Base-by-base conservation (phyloP, 805 yeast genomes). In the Vanderwaltozyma tropicalis region DNA sequence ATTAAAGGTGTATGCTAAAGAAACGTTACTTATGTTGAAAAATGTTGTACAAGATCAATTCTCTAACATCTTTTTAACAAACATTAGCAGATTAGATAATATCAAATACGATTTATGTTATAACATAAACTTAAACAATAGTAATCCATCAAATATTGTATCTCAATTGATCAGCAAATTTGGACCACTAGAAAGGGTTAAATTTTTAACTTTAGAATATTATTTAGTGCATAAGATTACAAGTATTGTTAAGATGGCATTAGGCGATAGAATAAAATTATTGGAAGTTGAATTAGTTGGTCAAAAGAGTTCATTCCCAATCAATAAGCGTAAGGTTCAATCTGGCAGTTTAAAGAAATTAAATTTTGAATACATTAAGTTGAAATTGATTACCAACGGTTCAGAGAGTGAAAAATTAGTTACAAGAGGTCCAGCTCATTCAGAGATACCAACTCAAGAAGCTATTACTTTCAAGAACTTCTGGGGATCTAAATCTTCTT, bases 401-500 rank as follows among this genome's bases (percentile, higher is more conserved):
- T 72, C 69, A 7, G 85, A 80, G 51, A 68, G 80, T 43, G 96
- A 87, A 48, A 82, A 79, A 59, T 62, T 84, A 32, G 85, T 92
- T 1, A 84, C 94, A 1, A 84, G 77, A 52, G 96, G 96, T 2
- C 96, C 97, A 9, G 62, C 67, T 28, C 76, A 78, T 45, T 73
- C 73, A 28, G 69, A 72, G 28, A 81, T 75, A 24, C 43, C 57
- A 19, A 63, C 64, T 30, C 76, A 69, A 13, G 74, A 63, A 20
- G 74, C 78, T n/a, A 64, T 72, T 6, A 68, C 71, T 38, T 92
- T 92, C 64, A 74, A 82, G 47, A 63, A 74, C 5, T 88, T 92
- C 54, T 92, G 99, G 99, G 96, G 96, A 10, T 53, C 72, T 9
- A 80, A 75, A 46, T 77, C 94, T 0, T 84, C 92, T 12, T 67